These are phyloP conservation scores for Arthromyces matolae DNA, from an alignment of 768 basidiomycete genomes.

Conservation along the genomic window DNA sequence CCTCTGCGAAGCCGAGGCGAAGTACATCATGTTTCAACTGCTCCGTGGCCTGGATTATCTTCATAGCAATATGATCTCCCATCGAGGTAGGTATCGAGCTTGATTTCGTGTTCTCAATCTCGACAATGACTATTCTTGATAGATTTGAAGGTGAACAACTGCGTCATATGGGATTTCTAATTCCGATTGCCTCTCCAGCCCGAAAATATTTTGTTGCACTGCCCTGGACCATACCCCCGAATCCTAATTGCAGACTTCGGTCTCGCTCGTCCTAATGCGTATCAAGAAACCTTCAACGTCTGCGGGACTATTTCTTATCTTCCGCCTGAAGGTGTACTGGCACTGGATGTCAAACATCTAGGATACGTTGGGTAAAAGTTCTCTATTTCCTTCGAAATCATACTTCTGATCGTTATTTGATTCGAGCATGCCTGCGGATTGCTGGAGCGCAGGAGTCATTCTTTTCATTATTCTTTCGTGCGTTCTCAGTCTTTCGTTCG, in stretches of 20 bases:
- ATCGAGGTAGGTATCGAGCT: slow-evolving; percentile 68
- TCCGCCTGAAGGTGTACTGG: slow-evolving; percentile 80
- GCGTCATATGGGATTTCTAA: not conserved
- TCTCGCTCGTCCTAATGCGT: slow-evolving; percentile 72
- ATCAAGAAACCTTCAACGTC: slow-evolving; percentile 80
- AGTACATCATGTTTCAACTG: slow-evolving; percentile 80
- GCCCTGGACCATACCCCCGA: slow-evolving; percentile 82
- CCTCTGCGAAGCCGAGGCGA: slow-evolving; percentile 76
- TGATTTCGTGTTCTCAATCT: not conserved
- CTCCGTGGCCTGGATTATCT: slow-evolving; percentile 69
- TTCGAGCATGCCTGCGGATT: slow-evolving; percentile 80
- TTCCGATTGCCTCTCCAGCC: slow-evolving; percentile 41
- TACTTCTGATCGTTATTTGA: not conserved
- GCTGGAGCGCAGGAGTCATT: slow-evolving; percentile 83
- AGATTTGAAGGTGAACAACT: slow-evolving; percentile 21
- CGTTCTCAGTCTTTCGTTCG: slow-evolving; percentile 23
- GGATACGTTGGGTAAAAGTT: slow-evolving; percentile 52
- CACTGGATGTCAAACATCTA: slow-evolving; percentile 68
- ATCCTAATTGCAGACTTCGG: slow-evolving; percentile 87
- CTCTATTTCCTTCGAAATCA: not conserved
- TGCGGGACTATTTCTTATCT: slow-evolving; percentile 87
- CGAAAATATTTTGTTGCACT: slow-evolving; percentile 76
- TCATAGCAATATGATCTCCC: slow-evolving; percentile 69
- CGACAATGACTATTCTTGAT: not conserved
- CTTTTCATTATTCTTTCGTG: slow-evolving; percentile 83